A percentile compares a stretch with the other conserved stretches of the same genome.
These are phyloP conservation scores for Fragosphaeria purpurea DNA, from an alignment of 2,329 filamentous ascomycete genomes.

Conservation along the genomic window DNA sequence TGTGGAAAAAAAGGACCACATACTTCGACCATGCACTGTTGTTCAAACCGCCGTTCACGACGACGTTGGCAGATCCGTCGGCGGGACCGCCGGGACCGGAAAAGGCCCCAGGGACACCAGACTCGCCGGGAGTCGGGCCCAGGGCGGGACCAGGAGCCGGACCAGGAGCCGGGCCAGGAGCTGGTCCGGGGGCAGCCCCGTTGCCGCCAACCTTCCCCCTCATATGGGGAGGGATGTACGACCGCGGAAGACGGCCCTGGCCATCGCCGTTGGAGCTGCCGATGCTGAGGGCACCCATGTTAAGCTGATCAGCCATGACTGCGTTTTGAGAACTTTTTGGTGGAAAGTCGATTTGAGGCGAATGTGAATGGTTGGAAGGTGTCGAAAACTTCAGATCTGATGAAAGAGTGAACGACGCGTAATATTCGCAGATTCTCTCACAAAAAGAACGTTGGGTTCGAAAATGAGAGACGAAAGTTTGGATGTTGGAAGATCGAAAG, in stretches of 20 bases:
- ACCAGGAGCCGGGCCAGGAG: slow-evolving; percentile 6
- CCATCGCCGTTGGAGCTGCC: slow-evolving; percentile 46
- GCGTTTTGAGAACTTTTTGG: slow-evolving; percentile 13
- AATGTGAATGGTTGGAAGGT: neutral
- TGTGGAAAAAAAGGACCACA: slow-evolving; percentile 1
- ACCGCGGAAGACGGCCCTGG: slow-evolving; percentile 37
- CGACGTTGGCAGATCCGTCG: neutral
- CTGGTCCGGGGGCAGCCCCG: slow-evolving; percentile 18
- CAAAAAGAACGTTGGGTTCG: slow-evolving; percentile 10
- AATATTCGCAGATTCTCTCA: neutral
- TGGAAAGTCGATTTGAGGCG: neutral
- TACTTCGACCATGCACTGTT: slow-evolving; percentile 56
- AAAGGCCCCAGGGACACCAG: slow-evolving; percentile 3
- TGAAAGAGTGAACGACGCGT: too few species aligned
- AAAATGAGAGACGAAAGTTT: slow-evolving; percentile 9
- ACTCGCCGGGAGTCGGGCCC: neutral
- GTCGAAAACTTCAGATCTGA: neutral
- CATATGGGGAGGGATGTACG: slow-evolving; percentile 82
- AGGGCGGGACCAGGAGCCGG: neutral
- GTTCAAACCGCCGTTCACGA: slow-evolving; percentile 41
- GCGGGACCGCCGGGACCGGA: slow-evolving; percentile 8
- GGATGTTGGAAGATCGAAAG: slow-evolving; percentile 7
- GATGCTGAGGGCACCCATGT: slow-evolving; percentile 65
- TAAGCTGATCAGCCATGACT: slow-evolving; percentile 75
- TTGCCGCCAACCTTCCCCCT: slow-evolving; percentile 42